Conservation (phyloP, 2,329 filamentous ascomycete species). For the Colletotrichum theobromicola region DNA sequence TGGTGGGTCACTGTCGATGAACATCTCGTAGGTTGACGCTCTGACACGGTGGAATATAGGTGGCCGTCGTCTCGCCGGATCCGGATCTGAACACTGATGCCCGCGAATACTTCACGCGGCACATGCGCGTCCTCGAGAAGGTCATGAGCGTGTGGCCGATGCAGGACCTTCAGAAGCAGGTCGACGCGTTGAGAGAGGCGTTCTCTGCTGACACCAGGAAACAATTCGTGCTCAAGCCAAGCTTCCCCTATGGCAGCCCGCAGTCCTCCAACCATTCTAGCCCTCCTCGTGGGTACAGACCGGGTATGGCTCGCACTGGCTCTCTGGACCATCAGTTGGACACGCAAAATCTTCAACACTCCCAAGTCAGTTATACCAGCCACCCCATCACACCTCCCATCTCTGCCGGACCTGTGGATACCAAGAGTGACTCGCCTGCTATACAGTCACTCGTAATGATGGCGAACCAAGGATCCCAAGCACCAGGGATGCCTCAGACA, state of each 20-base stretch:
- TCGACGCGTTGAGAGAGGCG: slow-evolving; percentile 86
- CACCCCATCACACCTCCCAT: slow-evolving; percentile 84
- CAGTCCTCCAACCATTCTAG: slow-evolving; percentile 67
- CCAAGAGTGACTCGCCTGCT: slow-evolving; percentile 78
- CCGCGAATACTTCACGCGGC: slow-evolving; percentile 86
- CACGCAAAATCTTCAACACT: slow-evolving; percentile 52
- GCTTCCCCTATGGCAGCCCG: slow-evolving; percentile 86
- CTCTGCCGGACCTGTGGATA: slow-evolving; percentile 73
- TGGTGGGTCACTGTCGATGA: slow-evolving; percentile 65
- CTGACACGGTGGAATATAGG: slow-evolving; percentile 54
- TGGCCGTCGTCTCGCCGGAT: slow-evolving; percentile 92
- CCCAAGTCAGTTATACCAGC: slow-evolving; percentile 69
- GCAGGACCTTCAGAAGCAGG: slow-evolving; percentile 88
- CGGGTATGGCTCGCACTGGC: slow-evolving; percentile 47
- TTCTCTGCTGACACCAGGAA: slow-evolving; percentile 87
- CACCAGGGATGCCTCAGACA: slow-evolving; percentile 54
- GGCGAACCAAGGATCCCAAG: slow-evolving; percentile 62
- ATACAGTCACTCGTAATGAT: slow-evolving; percentile 76
- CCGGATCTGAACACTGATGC: slow-evolving; percentile 86
- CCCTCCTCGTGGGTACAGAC: slow-evolving; percentile 62
- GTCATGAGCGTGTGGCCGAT: slow-evolving; percentile 85
- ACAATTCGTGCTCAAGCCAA: slow-evolving; percentile 87
- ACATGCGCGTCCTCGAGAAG: slow-evolving; percentile 91
- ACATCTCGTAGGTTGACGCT: not conserved
- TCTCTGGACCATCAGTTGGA: slow-evolving; percentile 62